Conservation (phyloP, 306 rosid species). For the Gillenia trifoliata region DNA sequence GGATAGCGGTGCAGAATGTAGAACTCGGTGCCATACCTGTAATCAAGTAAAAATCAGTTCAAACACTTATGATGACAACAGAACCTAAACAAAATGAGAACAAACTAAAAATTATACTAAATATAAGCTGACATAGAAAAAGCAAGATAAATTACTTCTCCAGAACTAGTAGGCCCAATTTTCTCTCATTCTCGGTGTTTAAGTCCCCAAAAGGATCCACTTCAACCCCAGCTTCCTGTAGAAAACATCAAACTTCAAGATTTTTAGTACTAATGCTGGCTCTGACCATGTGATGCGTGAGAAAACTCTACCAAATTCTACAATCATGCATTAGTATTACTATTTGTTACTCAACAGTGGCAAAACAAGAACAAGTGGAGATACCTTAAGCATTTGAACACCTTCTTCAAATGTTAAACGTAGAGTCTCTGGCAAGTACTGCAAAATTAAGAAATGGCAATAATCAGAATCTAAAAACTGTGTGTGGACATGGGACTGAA, state of each 20-base stretch:
- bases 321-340: background rate
- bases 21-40: conserved; percentile 88
- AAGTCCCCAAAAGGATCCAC: conserved; percentile 89
- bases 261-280: background rate
- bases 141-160: conserved; percentile 55
- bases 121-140: background rate
- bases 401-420: conserved; percentile 91
- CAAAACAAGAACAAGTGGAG: background rate
- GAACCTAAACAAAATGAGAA: background rate
- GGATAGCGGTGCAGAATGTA: conserved; percentile 90
- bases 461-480: conserved; percentile 21
- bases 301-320: background rate
- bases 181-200: conserved; percentile 85
- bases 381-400: conserved; percentile 84
- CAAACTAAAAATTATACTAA: background rate
- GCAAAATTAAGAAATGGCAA: conserved; percentile 26
- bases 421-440: conserved; percentile 77
- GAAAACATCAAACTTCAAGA: conserved; percentile 8
- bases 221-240: conserved; percentile 78
- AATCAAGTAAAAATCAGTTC: conserved; percentile 7
- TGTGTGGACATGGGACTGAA: background rate
- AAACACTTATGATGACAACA: background rate
- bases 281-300: background rate
- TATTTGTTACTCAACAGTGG: background rate
- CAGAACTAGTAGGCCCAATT: conserved; percentile 70